These are phyloP conservation scores for Aspergillus sp. DNA, from an alignment of 2,329 filamentous ascomycete species.

Conservation along the genomic window DNA sequence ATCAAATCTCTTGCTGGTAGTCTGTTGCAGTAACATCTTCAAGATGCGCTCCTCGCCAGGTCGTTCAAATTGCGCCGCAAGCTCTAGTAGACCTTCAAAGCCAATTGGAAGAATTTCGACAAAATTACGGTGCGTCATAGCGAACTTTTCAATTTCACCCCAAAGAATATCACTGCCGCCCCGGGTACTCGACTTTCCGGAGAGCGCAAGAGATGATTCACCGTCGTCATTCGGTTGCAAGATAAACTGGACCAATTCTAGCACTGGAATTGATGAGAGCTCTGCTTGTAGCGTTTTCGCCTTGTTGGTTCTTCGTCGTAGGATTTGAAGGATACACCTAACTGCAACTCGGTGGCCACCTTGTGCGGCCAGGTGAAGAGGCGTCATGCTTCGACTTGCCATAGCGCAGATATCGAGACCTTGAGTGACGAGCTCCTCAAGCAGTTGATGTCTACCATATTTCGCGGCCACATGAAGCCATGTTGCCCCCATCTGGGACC, in stretches of 20 bases:
- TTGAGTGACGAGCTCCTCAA: background rate
- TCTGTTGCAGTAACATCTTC: conserved; percentile 1
- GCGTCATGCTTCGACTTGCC: background rate
- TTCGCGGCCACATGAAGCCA: conserved; percentile 4
- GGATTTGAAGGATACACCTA: background rate
- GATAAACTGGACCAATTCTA: background rate
- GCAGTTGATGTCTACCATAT: conserved; percentile 1
- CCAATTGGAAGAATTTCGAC: background rate
- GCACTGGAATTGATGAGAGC: background rate
- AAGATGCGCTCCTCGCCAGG: conserved; percentile 2
- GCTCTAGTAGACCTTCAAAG: conserved; percentile 1
- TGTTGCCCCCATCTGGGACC: conserved; percentile 2
- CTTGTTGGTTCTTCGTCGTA: background rate
- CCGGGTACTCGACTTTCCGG: background rate
- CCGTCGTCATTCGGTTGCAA: conserved; percentile 1
- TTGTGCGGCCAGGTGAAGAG: conserved; percentile 3
- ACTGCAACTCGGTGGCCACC: conserved; percentile 1
- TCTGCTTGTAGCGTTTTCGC: background rate
- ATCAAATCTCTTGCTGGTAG: background rate
- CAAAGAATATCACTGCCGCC: background rate
- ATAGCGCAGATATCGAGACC: background rate
- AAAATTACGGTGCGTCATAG: background rate
- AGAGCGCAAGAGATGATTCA: background rate
- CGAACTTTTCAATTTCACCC: conserved; percentile 1
- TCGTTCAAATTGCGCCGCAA: conserved; percentile 2